Base-by-base conservation (phyloP, 768 basidiomycete species). In the Pulveroboletus sp. region DNA sequence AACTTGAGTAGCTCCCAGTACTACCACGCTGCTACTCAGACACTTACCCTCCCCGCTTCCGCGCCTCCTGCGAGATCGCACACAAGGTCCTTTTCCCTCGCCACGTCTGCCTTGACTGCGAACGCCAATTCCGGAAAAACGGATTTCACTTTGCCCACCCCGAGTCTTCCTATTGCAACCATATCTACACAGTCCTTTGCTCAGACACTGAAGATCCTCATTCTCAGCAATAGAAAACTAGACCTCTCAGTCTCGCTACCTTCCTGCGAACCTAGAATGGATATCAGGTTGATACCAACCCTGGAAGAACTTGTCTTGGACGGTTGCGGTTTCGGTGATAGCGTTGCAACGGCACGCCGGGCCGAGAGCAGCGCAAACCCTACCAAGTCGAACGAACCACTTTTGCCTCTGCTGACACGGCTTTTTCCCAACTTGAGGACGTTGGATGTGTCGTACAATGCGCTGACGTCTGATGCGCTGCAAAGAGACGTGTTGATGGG, bases 361-460 rank as follows among this genome's bases (percentile, higher is more conserved):
- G 57, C 62, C 13, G 67, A 65, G 5, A 62, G 67, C 1, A 59
- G 58, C n/a, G 60, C 69, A 2, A 61, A 64, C 19, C 68, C 74
- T 1, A 69, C 76, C 7, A 75, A 78, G 19, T 72, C 75, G 3
- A 76, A 49, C 47, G 81, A 86, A 54, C 71, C 73, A 6, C 67
- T 87, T 16, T 65, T 93, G 19, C 72, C 79, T 1, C 70, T 84
- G 21, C 65, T 93, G 35, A 70, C 79, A 3, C 73, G 70, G 46
- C 71, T 91, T 11, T 92, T 92, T 68, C 90, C 90, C 2, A 78
- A 77, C 52, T 59, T 93, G 38, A 74, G 72, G 32, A 81, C 77
- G 11, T 75, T 93, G 13, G 83, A 91, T 50, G 68, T 92, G 49
- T 85, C 87, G n/a, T 85, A 85, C 63, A 93, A 93, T 55, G 56